Evolutionary conservation across 2,329 filamentous ascomycete genomes (phyloP).

Genomic region (Dendryphion nanum): DNA sequence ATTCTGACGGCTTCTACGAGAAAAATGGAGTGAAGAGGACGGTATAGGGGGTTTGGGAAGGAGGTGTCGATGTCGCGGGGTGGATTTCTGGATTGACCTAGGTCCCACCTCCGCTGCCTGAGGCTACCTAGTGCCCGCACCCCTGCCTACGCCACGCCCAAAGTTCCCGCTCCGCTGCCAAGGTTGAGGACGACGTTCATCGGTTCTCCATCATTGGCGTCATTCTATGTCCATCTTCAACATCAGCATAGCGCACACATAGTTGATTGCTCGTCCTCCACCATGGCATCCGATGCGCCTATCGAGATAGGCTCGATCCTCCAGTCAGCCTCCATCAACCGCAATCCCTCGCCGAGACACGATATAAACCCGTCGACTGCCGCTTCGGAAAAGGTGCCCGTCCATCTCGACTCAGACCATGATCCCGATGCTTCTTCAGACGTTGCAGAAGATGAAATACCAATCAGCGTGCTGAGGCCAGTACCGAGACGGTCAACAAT

Average conservation of each 20-base stretch:
- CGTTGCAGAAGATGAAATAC: constrained; percentile 65
- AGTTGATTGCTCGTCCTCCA: background rate
- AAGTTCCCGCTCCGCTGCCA: constrained; percentile 1
- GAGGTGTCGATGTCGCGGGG: constrained; percentile 12
- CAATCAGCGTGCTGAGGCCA: constrained; percentile 62
- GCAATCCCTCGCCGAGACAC: constrained; percentile 66
- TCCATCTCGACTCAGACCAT: constrained; percentile 43
- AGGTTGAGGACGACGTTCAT: too few species aligned
- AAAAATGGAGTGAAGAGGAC: constrained; percentile 9
- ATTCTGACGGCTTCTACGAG: constrained; percentile 36
- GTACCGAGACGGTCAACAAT: constrained; percentile 57
- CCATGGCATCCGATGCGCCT: constrained; percentile 58
- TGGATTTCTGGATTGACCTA: constrained; percentile 5
- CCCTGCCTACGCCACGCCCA: too few species aligned
- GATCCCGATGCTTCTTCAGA: constrained; percentile 47
- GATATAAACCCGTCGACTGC: constrained; percentile 80
- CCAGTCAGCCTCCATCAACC: constrained; percentile 77
- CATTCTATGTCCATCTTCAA: too few species aligned
- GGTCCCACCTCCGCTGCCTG: too few species aligned
- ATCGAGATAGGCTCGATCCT: constrained; percentile 74
- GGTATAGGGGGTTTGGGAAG: too few species aligned
- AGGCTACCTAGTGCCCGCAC: too few species aligned
- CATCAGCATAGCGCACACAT: too few species aligned
- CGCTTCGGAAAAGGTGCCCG: constrained; percentile 64
- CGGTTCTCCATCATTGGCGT: too few species aligned